These are phyloP conservation scores for Dothistroma pini DNA, from an alignment of 2,329 filamentous ascomycete genomes.

Conservation along the genomic window DNA sequence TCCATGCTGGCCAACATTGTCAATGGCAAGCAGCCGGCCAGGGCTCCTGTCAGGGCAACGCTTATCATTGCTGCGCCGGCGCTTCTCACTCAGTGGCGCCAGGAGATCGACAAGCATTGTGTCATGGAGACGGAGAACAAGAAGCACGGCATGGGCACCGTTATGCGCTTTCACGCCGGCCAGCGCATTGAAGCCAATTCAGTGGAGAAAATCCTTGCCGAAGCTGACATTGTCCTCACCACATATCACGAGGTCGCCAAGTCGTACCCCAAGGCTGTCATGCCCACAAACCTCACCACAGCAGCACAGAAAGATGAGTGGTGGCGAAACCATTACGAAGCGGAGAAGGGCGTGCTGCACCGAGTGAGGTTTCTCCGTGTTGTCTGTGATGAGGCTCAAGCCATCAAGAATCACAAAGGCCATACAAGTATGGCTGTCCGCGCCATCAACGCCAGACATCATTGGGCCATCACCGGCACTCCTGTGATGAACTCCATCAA, in stretches of 20 bases:
- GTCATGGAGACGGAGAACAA: slow-evolving; percentile 13
- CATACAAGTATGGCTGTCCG: slow-evolving; percentile 47
- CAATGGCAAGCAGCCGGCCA: slow-evolving; percentile 33
- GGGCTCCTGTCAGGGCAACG: slow-evolving; percentile 33
- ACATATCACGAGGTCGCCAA: slow-evolving; percentile 42
- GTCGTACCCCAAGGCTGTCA: slow-evolving; percentile 42
- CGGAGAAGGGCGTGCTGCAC: slow-evolving; percentile 39
- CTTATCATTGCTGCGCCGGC: slow-evolving; percentile 42
- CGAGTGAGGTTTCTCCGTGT: slow-evolving; percentile 48
- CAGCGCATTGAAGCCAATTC: slow-evolving; percentile 6
- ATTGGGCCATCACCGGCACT: slow-evolving; percentile 45
- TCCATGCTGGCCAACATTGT: slow-evolving; percentile 46
- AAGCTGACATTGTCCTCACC: slow-evolving; percentile 36
- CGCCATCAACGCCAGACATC: slow-evolving; percentile 37
- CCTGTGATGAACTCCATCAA: slow-evolving; percentile 37
- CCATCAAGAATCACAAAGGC: slow-evolving; percentile 68
- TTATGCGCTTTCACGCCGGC: slow-evolving; percentile 20
- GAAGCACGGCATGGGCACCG: slow-evolving; percentile 21
- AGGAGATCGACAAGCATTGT: slow-evolving; percentile 30
- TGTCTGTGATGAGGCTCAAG: slow-evolving; percentile 90
- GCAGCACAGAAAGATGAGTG: slow-evolving; percentile 40
- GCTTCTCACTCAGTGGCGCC: slow-evolving; percentile 41
- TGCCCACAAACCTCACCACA: slow-evolving; percentile 38
- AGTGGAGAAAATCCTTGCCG: slow-evolving; percentile 11
- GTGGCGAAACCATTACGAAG: slow-evolving; percentile 34